Conservation (phyloP, 1,139 yeast species). For the Diutina mesorugosa region DNA sequence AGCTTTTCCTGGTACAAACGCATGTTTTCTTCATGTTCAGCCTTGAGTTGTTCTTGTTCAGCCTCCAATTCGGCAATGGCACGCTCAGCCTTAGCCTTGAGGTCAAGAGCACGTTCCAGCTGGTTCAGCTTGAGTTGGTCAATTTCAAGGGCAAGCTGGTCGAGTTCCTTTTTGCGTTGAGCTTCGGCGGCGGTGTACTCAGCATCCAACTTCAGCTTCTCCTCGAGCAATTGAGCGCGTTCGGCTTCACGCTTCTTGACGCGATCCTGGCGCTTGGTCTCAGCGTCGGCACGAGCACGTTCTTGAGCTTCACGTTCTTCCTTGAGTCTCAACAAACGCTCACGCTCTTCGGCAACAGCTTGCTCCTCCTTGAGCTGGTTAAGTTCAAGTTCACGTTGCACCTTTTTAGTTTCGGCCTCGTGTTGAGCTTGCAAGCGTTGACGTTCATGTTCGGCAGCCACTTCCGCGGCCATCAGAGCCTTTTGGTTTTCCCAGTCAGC, state of each 20-base stretch:
- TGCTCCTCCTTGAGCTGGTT: constrained; percentile 11
- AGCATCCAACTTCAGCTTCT: constrained; percentile 8
- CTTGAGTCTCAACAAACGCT: constrained; percentile 11
- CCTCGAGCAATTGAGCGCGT: constrained; percentile 16
- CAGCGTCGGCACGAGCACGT: constrained; percentile 14
- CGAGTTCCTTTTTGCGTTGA: background rate
- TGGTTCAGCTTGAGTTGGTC: background rate
- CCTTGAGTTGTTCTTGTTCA: constrained; percentile 21
- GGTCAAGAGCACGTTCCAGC: background rate
- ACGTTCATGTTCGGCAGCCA: constrained; percentile 30
- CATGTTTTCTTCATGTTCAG: constrained; percentile 20
- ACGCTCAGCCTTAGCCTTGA: constrained; percentile 18
- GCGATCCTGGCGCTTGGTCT: constrained; percentile 11
- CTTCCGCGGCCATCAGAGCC: constrained; percentile 22
- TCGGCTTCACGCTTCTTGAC: constrained; percentile 15
- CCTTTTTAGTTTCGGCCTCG: constrained; percentile 33
- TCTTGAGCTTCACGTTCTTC: constrained; percentile 18
- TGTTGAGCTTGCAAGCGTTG: constrained; percentile 34
- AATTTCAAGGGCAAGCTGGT: background rate
- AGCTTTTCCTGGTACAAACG: constrained; percentile 18
- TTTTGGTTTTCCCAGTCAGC: constrained; percentile 20
- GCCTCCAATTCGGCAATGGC: constrained; percentile 20
- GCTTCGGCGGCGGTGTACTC: constrained; percentile 15
- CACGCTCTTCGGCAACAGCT: constrained; percentile 16
- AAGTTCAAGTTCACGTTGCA: constrained; percentile 32